These are phyloP conservation scores for Paramecium tetraurelia DNA, from an alignment of 73 alveolate species.

Conservation along the genomic window DNA sequence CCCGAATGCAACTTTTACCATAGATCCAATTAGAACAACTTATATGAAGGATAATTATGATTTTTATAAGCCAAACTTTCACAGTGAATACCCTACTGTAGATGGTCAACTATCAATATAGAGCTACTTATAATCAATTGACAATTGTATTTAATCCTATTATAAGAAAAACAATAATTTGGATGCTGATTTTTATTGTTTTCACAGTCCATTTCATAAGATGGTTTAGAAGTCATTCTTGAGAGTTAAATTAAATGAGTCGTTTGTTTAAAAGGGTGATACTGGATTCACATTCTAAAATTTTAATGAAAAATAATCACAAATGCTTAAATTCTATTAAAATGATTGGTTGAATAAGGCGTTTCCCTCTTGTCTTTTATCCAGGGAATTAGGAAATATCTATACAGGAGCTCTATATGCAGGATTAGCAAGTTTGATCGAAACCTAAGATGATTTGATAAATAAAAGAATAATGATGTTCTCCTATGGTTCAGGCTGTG, in stretches of 20 bases:
- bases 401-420: slow-evolving; percentile 93
- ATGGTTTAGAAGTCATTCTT: slow-evolving; percentile 91
- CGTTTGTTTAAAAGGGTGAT: slow-evolving; percentile 27
- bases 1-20: slow-evolving; percentile 85
- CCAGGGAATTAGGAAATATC: slow-evolving; percentile 90
- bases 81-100: slow-evolving; percentile 95
- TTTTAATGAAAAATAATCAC: slow-evolving; percentile 60
- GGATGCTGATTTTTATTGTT: slow-evolving; percentile 86
- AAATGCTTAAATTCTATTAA: slow-evolving; percentile 57
- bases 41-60: slow-evolving; percentile 93
- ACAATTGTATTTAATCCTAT: slow-evolving; percentile 55
- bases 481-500: slow-evolving; percentile 98
- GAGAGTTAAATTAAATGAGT: slow-evolving; percentile 69
- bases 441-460: slow-evolving; percentile 68
- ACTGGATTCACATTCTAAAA: slow-evolving; percentile 38
- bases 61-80: slow-evolving; percentile 94
- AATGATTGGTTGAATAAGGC: slow-evolving; percentile 81
- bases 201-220: slow-evolving; percentile 95
- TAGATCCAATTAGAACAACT: slow-evolving; percentile 84
- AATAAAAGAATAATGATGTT: slow-evolving; percentile 89
- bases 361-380: slow-evolving; percentile 79
- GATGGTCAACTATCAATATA: slow-evolving; percentile 92
- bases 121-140: slow-evolving; percentile 87
- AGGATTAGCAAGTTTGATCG: slow-evolving; percentile 81
- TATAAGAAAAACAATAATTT: slow-evolving; percentile 64